These are phyloP conservation scores for Solioccasus polychromus DNA, from an alignment of 768 basidiomycete species.

Conservation along the genomic window DNA sequence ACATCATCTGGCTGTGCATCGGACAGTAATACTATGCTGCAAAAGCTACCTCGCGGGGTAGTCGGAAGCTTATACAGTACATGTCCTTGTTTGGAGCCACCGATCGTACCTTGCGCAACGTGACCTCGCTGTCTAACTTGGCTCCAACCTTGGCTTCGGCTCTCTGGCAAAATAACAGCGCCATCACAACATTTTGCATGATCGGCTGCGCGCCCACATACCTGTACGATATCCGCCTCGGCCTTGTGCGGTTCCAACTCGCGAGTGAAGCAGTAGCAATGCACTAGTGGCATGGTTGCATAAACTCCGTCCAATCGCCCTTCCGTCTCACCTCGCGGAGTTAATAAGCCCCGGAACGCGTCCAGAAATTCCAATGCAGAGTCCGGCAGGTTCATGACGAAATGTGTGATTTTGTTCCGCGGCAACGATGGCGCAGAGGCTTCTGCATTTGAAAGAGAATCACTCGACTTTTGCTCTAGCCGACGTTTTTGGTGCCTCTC, in stretches of 20 bases:
- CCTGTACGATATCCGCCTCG: slow-evolving; percentile 75
- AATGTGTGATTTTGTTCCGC: slow-evolving; percentile 70
- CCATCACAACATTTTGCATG: slow-evolving; percentile 7
- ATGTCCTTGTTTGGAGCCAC: slow-evolving; percentile 97
- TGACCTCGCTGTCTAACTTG: slow-evolving; percentile 46
- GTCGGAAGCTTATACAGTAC: slow-evolving; percentile 92
- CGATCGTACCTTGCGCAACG: slow-evolving; percentile 77
- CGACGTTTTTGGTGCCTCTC: slow-evolving; percentile 46
- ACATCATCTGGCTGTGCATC: no score
- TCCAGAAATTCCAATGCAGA: slow-evolving; percentile 87
- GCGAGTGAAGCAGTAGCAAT: slow-evolving; percentile 95
- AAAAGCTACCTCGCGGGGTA: slow-evolving; percentile 48
- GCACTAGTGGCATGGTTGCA: slow-evolving; percentile 77
- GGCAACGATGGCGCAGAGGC: slow-evolving; percentile 24
- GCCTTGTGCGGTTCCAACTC: slow-evolving; percentile 69
- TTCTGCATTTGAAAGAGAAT: background rate
- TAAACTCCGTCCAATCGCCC: slow-evolving; percentile 48
- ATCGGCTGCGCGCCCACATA: slow-evolving; percentile 36
- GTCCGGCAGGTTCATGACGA: slow-evolving; percentile 98
- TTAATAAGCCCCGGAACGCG: slow-evolving; percentile 76
- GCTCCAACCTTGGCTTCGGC: slow-evolving; percentile 65
- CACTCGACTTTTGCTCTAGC: slow-evolving; percentile 24
- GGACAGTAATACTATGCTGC: no score
- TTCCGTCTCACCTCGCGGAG: slow-evolving; percentile 31
- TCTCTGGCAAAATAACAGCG: slow-evolving; percentile 51